phyloP scores from a whole-genome alignment of 805 yeast species.

The Candida qinlingensis region DNA sequence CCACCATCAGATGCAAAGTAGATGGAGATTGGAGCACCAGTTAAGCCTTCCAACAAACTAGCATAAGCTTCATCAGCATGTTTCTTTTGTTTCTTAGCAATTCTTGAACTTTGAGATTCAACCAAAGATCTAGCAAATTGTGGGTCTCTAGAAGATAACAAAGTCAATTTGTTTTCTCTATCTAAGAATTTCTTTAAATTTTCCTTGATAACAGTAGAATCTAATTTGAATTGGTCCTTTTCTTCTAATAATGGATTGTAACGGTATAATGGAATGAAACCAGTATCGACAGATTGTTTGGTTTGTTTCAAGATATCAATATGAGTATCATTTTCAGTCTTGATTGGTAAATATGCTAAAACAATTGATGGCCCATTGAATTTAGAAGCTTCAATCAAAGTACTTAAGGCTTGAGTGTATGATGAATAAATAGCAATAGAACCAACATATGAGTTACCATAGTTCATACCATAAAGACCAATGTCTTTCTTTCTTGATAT shows the following conservation, averaged over 20 bases:
- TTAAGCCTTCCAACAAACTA: slow-evolving; percentile 74
- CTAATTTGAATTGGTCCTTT: slow-evolving; percentile 64
- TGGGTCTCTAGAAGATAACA: slow-evolving; percentile 68
- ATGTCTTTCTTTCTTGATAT: slow-evolving; percentile 77
- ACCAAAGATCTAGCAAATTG: slow-evolving; percentile 68
- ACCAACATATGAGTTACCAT: slow-evolving; percentile 84
- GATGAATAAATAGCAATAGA: slow-evolving; percentile 92
- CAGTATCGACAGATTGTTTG: slow-evolving; percentile 83
- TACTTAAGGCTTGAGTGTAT: slow-evolving; percentile 86
- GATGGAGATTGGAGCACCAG: slow-evolving; percentile 79
- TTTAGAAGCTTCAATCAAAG: slow-evolving; percentile 83
- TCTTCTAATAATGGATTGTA: slow-evolving; percentile 60
- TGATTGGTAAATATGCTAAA: slow-evolving; percentile 82
- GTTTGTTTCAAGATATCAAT: slow-evolving; percentile 79
- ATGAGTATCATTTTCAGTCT: slow-evolving; percentile 58
- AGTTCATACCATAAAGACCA: slow-evolving; percentile 92
- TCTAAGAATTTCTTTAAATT: slow-evolving; percentile 77
- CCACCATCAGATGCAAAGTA: slow-evolving; percentile 93
- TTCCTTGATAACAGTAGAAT: slow-evolving; percentile 75
- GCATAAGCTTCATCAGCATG: slow-evolving; percentile 75
- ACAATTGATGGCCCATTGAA: slow-evolving; percentile 89
- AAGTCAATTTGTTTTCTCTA: slow-evolving; percentile 81
- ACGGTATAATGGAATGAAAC: slow-evolving; percentile 95
- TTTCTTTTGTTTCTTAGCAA: slow-evolving; percentile 52
- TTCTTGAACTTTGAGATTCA: slow-evolving; percentile 54